Evolutionary conservation across 2,329 filamentous ascomycete species (phyloP), one percentile per base, ranked within the genome.

Genomic region (Botrytis deweyae): DNA sequence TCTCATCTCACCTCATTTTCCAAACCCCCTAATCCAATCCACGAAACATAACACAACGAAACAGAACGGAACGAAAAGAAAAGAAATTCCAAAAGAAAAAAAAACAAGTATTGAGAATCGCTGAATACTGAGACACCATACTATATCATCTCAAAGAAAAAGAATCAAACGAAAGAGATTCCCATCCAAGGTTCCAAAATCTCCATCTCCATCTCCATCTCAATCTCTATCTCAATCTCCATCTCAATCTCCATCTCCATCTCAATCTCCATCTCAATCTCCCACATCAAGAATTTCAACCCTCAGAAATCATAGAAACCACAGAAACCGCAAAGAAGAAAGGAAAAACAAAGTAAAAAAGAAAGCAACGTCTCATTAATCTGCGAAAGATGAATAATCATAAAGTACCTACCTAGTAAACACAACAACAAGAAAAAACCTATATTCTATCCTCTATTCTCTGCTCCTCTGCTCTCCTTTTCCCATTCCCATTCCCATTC

Each of bases 1-100:
- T 42, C 8, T 22, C 44, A 46, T 46, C 22, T 9, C 46, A 25
- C 12, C 22, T 49, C 49, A 55, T 16, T 14, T 12, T 25, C 12
- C 25, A 14, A n/a, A 55, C 10, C 4, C 49, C 12, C 49, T 6
- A 55, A 55, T n/a, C 25, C 1, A 55, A 55, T 55, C 49, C 46
- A 49, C 46, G 1, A 49, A 52, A 52, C 49, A 6, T 4, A 52
- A n/a, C 10, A 42, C 40, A 42, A 16, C 40, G 14, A 12, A 40
- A 14, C 40, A 0, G 7, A 22, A 16, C 0, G 2, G 29, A 16
- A n/a, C 1, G 3, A n/a, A 55, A 55, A 0, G 4, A n/a, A n/a
- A n/a, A 29, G 5, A 7, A 29, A 29, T 16, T 9, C 49, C 18
- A 20, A 46, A 29, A 16, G 18, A 29, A 0, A 6, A 22, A 14